These are phyloP conservation scores for Trichoderma sp. DNA, from an alignment of 2,329 filamentous ascomycete species.

Conservation along the genomic window DNA sequence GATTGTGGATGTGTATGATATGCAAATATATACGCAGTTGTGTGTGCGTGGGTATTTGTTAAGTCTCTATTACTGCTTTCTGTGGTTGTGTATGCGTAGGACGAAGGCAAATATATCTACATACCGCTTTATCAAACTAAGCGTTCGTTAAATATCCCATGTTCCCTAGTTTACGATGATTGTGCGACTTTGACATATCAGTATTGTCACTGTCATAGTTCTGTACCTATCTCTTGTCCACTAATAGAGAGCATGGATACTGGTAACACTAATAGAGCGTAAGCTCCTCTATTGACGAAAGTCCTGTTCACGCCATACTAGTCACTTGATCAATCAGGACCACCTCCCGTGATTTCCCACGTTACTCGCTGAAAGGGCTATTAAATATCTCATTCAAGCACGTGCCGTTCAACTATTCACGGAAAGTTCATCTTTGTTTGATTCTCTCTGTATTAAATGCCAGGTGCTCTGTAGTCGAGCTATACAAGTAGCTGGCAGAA, in stretches of 20 bases:
- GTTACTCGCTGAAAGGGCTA: background rate
- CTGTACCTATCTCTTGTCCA: too few species aligned
- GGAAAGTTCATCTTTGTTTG: background rate
- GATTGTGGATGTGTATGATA: background rate
- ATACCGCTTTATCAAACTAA: too few species aligned
- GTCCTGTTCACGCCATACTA: background rate
- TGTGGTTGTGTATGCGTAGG: too few species aligned
- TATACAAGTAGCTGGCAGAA: too few species aligned
- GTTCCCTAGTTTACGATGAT: too few species aligned
- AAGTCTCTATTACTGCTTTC: too few species aligned
- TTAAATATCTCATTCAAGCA: conserved; percentile 16
- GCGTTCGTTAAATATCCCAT: too few species aligned
- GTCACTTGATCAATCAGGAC: conserved; percentile 2
- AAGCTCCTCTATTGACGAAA: background rate
- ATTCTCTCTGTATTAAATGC: background rate
- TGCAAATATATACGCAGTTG: conserved; percentile 2
- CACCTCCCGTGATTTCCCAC: conserved; percentile 11
- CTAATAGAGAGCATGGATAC: too few species aligned
- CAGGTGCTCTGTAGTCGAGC: background rate
- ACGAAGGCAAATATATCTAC: too few species aligned
- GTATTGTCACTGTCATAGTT: too few species aligned
- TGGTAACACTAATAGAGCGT: too few species aligned
- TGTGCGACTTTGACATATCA: too few species aligned
- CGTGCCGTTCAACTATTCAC: background rate
- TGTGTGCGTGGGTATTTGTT: background rate